A percentile compares a stretch with the other conserved stretches of the same genome.
Conservation (phyloP, 768 basidiomycete species). For the Mrakia blollopis region DNA sequence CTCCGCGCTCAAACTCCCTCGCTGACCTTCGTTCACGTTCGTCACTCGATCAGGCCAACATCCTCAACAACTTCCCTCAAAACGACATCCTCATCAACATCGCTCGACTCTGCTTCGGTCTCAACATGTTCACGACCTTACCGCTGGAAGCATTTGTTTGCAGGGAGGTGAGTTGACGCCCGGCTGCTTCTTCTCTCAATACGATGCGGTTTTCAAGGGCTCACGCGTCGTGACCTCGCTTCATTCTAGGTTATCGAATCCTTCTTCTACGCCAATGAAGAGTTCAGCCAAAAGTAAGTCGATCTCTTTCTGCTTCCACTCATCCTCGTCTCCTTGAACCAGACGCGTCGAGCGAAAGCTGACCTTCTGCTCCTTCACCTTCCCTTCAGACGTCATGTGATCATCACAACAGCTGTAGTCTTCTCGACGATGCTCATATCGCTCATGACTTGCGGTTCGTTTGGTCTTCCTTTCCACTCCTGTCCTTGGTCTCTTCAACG, state of each 20-base stretch:
- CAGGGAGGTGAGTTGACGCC: constrained; percentile 63
- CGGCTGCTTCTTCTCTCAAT: background rate
- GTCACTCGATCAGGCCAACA: constrained; percentile 76
- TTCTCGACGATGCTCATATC: constrained; percentile 63
- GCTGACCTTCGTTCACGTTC: background rate
- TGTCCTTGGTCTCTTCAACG: background rate
- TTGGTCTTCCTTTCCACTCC: background rate
- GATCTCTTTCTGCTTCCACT: background rate
- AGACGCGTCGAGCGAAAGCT: too few species aligned
- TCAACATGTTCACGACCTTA: constrained; percentile 87
- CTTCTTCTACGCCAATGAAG: constrained; percentile 85
- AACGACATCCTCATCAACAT: constrained; percentile 87
- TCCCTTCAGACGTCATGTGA: constrained; percentile 49
- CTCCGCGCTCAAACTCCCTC: background rate
- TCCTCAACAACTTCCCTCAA: constrained; percentile 88
- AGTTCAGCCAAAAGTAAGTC: constrained; percentile 54
- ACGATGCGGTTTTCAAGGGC: background rate
- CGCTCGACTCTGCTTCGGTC: constrained; percentile 76
- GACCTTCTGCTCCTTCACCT: constrained; percentile 40
- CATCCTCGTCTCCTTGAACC: background rate
- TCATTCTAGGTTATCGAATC: constrained; percentile 75
- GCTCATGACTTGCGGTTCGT: constrained; percentile 51
- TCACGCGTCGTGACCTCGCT: background rate
- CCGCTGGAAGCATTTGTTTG: constrained; percentile 92
- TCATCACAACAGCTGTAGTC: constrained; percentile 82